Evolutionary conservation across 305 asterid species (phyloP).

Genomic region (Fraxinus sp.): DNA sequence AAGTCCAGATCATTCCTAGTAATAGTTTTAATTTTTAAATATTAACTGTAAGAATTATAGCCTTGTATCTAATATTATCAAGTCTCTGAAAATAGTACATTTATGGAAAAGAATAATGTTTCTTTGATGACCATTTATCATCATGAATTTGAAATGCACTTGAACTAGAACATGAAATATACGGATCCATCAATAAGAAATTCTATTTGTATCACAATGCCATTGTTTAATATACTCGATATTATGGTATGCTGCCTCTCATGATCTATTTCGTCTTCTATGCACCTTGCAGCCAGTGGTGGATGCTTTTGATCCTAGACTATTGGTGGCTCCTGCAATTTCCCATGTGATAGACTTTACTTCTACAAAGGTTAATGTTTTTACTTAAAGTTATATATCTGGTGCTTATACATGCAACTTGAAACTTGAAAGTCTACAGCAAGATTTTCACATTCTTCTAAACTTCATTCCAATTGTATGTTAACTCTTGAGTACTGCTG

Average conservation of each 20-base stretch:
- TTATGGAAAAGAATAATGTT: not conserved
- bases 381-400: not conserved
- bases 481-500: not conserved
- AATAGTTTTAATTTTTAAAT: not conserved
- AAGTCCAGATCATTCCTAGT: not conserved
- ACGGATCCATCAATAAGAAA: not conserved
- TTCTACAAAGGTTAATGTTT: slow-evolving; percentile 62
- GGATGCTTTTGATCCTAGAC: slow-evolving; percentile 96
- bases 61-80: not conserved
- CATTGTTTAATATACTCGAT: not conserved
- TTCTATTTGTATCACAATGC: not conserved
- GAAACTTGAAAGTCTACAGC: not conserved
- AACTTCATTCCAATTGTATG: not conserved
- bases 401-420: slow-evolving; percentile 9
- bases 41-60: not conserved
- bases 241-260: not conserved
- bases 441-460: not conserved
- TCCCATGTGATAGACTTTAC: slow-evolving; percentile 85
- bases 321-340: slow-evolving; percentile 90
- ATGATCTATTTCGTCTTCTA: slow-evolving; percentile 16
- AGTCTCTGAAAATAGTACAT: not conserved
- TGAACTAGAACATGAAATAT: not conserved
- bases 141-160: not conserved
- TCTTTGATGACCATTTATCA: not conserved
- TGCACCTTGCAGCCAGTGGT: slow-evolving; percentile 85